Base-by-base conservation (phyloP, 768 basidiomycete genomes). In the Ramaria sp. region DNA sequence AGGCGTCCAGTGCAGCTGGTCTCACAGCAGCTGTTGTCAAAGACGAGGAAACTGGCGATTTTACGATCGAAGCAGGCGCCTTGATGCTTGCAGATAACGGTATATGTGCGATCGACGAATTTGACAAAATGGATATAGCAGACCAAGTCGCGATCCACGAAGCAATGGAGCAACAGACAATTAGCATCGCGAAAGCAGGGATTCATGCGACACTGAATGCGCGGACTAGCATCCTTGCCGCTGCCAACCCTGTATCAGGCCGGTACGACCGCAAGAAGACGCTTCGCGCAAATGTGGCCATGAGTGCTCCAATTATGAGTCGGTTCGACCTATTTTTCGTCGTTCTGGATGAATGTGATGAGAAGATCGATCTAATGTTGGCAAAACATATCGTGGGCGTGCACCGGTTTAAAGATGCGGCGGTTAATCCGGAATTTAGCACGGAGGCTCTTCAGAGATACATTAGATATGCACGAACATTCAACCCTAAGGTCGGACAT, bases 151-250 rank as follows among this genome's bases (percentile, higher is more conserved):
- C 96, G 34, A 98, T 99, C 62, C 96, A 99, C 75, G 95, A 98
- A 76, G 95, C 95, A 7, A 98, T 98, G 95, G 95, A 98, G 82
- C 95, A 98, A 71, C 94, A 97, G 71, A 98, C 95, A 1, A 97
- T 98, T 62, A 96, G 93, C 27, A 97, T 98, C 59, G 96, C 96
- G 39, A 99, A 99, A 67, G 96, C 96, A 1, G 96, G 96, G 55
- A 99, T 99, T 60, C 95, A 98, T 62, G 95, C 96, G 0, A 99
- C 96, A 0, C 77, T 99, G 52, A 99, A 99, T 62, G 96, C 96
- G 0, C 83, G 96, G 10, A 98, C 96, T 0, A 94, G 91, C 3
- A 98, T 99, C 59, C 81, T 99, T 24, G 96, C 96, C 1, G 96
- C 96, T 25, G 95, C 96, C 5, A 99, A 99, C 69, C 96, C 96